Conservation (phyloP, 2,329 filamentous ascomycete species). For the Aspergillus carbonarius region DNA sequence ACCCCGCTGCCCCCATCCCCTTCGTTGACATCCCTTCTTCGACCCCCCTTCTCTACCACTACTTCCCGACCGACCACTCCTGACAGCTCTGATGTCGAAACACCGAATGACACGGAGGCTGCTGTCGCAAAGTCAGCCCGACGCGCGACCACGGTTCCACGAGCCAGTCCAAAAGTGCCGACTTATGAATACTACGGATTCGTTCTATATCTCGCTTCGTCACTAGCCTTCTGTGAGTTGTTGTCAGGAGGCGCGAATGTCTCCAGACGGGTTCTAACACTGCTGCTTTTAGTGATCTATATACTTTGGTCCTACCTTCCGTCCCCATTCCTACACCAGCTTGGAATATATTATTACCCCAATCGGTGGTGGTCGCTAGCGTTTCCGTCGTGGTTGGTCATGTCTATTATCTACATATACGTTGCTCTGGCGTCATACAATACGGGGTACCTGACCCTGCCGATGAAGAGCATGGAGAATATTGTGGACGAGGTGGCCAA, state of each 20-base stretch:
- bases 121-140: conserved; percentile 61
- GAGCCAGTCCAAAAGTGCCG: conserved; percentile 89
- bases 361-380: conserved; percentile 98
- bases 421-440: conserved; percentile 90
- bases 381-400: conserved; percentile 85
- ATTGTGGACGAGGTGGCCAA: conserved; percentile 88
- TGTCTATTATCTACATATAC: conserved; percentile 88
- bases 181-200: conserved; percentile 99
- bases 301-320: conserved; percentile 87
- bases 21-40: conserved; percentile 84
- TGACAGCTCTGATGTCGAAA: conserved; percentile 84
- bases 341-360: conserved; percentile 95
- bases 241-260: no score
- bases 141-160: conserved; percentile 66
- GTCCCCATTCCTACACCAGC: conserved; percentile 82
- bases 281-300: conserved; percentile 53
- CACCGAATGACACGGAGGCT: conserved; percentile 58
- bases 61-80: conserved; percentile 91
- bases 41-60: conserved; percentile 62
- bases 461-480: conserved; percentile 77
- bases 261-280: not conserved
- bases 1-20: conserved; percentile 91
- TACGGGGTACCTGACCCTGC: conserved; percentile 80
- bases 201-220: conserved; percentile 88
- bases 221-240: conserved; percentile 70